phyloP scores from a whole-genome alignment of 805 yeast genomes.

The Candida corydali region DNA sequence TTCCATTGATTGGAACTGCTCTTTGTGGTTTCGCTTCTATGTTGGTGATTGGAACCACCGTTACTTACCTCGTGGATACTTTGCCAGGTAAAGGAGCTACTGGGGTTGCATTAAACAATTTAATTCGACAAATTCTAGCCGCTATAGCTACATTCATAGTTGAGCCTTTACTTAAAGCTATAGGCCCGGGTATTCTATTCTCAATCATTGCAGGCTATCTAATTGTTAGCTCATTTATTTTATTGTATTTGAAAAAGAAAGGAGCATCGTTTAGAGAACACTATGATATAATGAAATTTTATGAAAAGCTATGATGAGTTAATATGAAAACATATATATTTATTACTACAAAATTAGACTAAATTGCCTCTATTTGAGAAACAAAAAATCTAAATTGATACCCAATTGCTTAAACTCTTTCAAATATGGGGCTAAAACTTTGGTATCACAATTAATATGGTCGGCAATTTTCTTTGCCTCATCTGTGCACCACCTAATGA shows the following conservation, averaged over 20 bases:
- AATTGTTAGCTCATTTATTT: conserved; percentile 35
- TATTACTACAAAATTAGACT: no score
- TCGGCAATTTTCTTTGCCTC: conserved; percentile 3
- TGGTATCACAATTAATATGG: neutral
- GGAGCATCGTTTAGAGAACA: conserved; percentile 64
- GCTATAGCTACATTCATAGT: conserved; percentile 72
- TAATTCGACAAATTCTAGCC: conserved; percentile 68
- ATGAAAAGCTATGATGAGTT: conserved; percentile 40
- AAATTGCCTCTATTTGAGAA: no score
- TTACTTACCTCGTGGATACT: conserved; percentile 78
- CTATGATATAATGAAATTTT: conserved; percentile 54
- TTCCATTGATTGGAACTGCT: conserved; percentile 79
- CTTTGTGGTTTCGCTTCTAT: conserved; percentile 78
- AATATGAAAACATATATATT: conserved; percentile 7
- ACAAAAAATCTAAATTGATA: conserved; percentile 67
- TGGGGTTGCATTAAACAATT: conserved; percentile 79
- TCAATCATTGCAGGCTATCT: conserved; percentile 62
- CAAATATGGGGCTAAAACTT: conserved; percentile 49
- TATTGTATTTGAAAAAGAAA: conserved; percentile 46
- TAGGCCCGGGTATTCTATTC: conserved; percentile 69
- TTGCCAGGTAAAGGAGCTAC: conserved; percentile 88
- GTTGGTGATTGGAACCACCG: conserved; percentile 78
- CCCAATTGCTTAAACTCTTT: conserved; percentile 61
- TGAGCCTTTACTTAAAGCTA: conserved; percentile 62
- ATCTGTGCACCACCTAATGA: conserved; percentile 5